phyloP scores from a whole-genome alignment of 768 basidiomycete species.

The Collybia nuda region DNA sequence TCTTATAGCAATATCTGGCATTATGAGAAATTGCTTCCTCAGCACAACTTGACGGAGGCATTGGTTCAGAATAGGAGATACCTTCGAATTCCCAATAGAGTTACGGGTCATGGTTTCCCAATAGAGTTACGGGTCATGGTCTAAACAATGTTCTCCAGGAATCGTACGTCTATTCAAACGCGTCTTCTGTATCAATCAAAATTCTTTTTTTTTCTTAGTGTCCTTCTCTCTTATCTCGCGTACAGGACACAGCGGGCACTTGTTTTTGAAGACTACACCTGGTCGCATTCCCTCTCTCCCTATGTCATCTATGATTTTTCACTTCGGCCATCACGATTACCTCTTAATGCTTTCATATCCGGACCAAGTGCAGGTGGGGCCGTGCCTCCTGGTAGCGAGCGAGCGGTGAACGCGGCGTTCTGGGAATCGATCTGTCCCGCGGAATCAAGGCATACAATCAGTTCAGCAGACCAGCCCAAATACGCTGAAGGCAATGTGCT shows the following conservation, averaged over 20 bases:
- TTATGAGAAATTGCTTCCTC: constrained; percentile 6
- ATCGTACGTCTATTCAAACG: constrained; percentile 27
- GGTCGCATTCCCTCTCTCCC: constrained; percentile 49
- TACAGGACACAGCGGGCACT: constrained; percentile 46
- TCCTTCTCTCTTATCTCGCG: constrained; percentile 50
- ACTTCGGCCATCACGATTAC: constrained; percentile 46
- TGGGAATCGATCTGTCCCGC: constrained; percentile 45
- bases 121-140: constrained; percentile 36
- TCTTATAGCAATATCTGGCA: constrained; percentile 1
- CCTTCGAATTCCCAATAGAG: not conserved
- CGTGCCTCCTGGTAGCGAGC: not conserved
- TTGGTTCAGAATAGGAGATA: not conserved
- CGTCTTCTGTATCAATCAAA: constrained; percentile 38
- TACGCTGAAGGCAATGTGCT: constrained; percentile 37
- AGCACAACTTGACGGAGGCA: constrained; percentile 3
- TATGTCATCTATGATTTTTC: constrained; percentile 51
- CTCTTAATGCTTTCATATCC: constrained; percentile 52
- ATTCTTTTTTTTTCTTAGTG: constrained; percentile 19
- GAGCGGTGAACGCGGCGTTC: constrained; percentile 43
- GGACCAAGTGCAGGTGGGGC: constrained; percentile 28
- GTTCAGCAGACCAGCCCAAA: constrained; percentile 28
- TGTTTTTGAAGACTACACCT: constrained; percentile 59
- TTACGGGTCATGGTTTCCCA: constrained; percentile 41
- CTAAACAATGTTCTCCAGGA: constrained; percentile 50
- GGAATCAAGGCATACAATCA: constrained; percentile 23